Conservation (phyloP, 2,329 filamentous ascomycete species). For the Diaporthe vaccinii region DNA sequence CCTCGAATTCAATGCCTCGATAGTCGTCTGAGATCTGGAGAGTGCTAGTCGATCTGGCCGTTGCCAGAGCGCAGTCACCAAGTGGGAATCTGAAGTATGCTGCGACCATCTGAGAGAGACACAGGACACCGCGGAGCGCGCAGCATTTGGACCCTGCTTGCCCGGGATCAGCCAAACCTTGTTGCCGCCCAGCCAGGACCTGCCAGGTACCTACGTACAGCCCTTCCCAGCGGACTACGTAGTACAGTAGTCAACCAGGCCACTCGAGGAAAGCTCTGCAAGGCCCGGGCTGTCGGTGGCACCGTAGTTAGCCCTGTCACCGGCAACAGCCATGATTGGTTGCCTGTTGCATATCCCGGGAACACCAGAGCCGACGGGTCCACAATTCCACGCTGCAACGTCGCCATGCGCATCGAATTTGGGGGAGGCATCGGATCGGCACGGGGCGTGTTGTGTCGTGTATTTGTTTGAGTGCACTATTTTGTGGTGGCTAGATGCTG, state of each 20-base stretch:
- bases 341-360: not conserved
- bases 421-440: constrained; percentile 20
- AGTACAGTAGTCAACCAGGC: not conserved
- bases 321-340: constrained; percentile 17
- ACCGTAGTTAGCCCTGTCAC: constrained; percentile 4
- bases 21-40: constrained; percentile 12
- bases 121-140: not conserved
- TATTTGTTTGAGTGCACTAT: not conserved
- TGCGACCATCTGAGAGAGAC: constrained; percentile 2
- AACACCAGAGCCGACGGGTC: not conserved
- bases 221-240: not conserved
- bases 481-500: not conserved
- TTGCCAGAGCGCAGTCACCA: constrained; percentile 18
- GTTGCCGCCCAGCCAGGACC: not conserved
- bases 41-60: constrained; percentile 9
- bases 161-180: constrained; percentile 23
- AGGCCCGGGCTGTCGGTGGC: not conserved
- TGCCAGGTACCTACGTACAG: not conserved
- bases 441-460: not conserved
- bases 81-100: constrained; percentile 15
- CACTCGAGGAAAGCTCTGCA: constrained; percentile 9
- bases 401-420: constrained; percentile 23
- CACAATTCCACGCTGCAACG: constrained; percentile 20
- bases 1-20: constrained; percentile 5
- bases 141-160: constrained; percentile 14